phyloP scores from a whole-genome alignment of 2,329 filamentous ascomycete species.

The Aspergillus sp. region DNA sequence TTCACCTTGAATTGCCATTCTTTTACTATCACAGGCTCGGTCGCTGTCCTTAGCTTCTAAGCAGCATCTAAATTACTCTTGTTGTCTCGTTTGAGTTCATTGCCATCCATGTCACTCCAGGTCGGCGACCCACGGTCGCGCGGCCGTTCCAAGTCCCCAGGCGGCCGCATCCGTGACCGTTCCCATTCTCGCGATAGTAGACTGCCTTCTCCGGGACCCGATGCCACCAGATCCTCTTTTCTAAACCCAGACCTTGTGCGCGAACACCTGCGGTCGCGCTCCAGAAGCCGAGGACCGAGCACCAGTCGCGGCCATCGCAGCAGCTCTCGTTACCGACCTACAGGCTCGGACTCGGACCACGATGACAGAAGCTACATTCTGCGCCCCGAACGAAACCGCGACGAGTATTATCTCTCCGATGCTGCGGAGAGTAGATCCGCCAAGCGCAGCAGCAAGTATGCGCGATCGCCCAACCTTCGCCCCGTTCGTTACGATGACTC shows the following conservation, averaged over 20 bases:
- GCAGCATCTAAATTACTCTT: neutral
- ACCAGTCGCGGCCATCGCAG: slow-evolving; percentile 19
- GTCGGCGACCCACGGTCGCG: slow-evolving; percentile 44
- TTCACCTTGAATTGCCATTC: neutral
- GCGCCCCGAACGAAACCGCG: slow-evolving; percentile 16
- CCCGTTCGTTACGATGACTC: slow-evolving; percentile 22
- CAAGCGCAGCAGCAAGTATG: slow-evolving; percentile 13
- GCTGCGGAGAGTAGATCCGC: slow-evolving; percentile 17
- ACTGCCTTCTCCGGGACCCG: slow-evolving; percentile 30
- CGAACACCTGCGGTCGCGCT: slow-evolving; percentile 25
- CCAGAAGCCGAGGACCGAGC: slow-evolving; percentile 17
- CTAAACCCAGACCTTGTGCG: slow-evolving; percentile 30
- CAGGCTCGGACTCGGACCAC: slow-evolving; percentile 23
- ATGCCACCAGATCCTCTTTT: slow-evolving; percentile 24
- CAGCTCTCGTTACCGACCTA: slow-evolving; percentile 21
- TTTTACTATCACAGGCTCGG: neutral
- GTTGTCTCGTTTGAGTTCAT: slow-evolving; percentile 3
- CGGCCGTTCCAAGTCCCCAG: slow-evolving; percentile 46
- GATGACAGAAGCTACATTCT: slow-evolving; percentile 19
- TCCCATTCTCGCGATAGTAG: slow-evolving; percentile 45
- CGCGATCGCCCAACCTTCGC: slow-evolving; percentile 21
- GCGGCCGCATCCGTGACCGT: slow-evolving; percentile 40
- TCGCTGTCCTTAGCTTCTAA: neutral
- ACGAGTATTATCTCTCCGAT: slow-evolving; percentile 29
- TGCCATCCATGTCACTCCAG: slow-evolving; percentile 35